Evolutionary conservation across 2,329 filamentous ascomycete species (phyloP), one percentile per base, ranked within the genome.

Genomic region (Clonostachys sp.): DNA sequence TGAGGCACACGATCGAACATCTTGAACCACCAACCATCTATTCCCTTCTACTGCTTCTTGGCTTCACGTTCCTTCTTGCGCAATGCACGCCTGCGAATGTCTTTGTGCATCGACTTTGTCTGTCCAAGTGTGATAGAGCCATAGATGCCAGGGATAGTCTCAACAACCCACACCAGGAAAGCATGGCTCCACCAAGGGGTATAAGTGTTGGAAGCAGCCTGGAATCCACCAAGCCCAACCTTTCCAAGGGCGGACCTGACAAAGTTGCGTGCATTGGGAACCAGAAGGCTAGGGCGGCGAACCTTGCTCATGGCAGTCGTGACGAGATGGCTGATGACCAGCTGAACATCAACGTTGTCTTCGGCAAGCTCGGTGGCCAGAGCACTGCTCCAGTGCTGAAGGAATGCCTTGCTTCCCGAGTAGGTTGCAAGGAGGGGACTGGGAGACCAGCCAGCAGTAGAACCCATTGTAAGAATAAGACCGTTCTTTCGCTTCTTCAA

Each of bases 291-390:
- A 0, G 90, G 74, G 48, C 85, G 86, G 59, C 89, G 86, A 58
- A 99, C 83, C 78, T 99, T 99, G 70, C 87, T 92, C 94, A 99
- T 99, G 61, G 92, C 90, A 1, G 89, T 92, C 5, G 91, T 95
- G 59, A 99, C 89, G 43, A 99, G 82, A 67, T 99, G 95, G 57
- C 87, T 91, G 57, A 97, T 81, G 30, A 95, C 86, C 44, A 97
- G 81, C 67, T 97, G 85, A n/a, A 96, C 91, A 53, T 90, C 86
- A 39, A 99, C 83, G 48, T 89, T 88, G 57, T 88, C 78, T 2
- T 85, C 81, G 53, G 86, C 82, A 33, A 99, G 79, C 69, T 99
- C 94, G 13, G 86, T 81, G 1, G 86, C 88, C 13, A 99, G 79
- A 12, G 94, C 84, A 6, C 84, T 87, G 55, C 88, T 96, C 94